A percentile compares a stretch with the other conserved stretches of the same genome.
Conservation (phyloP, 2,329 filamentous ascomycete species). For the Epichloe sibirici region DNA sequence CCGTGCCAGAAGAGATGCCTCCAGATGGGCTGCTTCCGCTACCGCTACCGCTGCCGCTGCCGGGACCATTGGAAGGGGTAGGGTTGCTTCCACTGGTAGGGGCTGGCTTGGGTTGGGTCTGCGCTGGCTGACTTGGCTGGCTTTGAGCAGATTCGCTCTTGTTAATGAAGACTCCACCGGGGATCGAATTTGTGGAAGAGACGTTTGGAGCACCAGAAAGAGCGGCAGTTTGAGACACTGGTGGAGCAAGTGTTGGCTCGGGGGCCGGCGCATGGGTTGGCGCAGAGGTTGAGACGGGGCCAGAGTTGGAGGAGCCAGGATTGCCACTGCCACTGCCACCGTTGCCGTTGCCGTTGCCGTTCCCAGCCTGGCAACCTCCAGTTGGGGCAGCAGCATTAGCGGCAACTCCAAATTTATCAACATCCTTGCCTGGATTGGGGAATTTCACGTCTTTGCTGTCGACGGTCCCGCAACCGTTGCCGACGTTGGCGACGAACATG, state of each 20-base stretch:
- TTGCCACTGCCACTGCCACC: no score
- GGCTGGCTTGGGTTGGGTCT: slow-evolving; percentile 6
- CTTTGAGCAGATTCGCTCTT: slow-evolving; percentile 5
- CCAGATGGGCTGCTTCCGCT: slow-evolving; percentile 16
- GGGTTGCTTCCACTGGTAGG: slow-evolving; percentile 9
- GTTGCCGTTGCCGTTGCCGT: slow-evolving; percentile 9
- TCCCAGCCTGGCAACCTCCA: no score
- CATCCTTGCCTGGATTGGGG: slow-evolving; percentile 46
- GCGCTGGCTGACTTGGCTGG: neutral
- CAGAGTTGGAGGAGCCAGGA: no score
- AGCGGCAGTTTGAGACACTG: no score
- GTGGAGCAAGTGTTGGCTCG: neutral
- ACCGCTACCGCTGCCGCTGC: slow-evolving; percentile 10
- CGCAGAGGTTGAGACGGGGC: neutral
- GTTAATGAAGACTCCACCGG: slow-evolving; percentile 31
- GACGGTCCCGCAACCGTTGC: slow-evolving; percentile 38
- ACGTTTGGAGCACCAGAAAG: no score
- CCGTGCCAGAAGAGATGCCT: slow-evolving; percentile 27
- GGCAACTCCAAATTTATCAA: slow-evolving; percentile 34
- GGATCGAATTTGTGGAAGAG: neutral
- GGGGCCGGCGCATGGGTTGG: neutral
- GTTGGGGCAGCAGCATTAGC: slow-evolving; percentile 16
- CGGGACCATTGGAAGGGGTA: slow-evolving; percentile 6
- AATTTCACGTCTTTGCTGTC: slow-evolving; percentile 43
- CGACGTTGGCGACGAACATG: slow-evolving; percentile 58